A percentile compares a stretch with the other conserved stretches of the same genome.
Evolutionary conservation across 1,139 yeast genomes (phyloP).

Genomic region (Arxiozyma heterogenica): DNA sequence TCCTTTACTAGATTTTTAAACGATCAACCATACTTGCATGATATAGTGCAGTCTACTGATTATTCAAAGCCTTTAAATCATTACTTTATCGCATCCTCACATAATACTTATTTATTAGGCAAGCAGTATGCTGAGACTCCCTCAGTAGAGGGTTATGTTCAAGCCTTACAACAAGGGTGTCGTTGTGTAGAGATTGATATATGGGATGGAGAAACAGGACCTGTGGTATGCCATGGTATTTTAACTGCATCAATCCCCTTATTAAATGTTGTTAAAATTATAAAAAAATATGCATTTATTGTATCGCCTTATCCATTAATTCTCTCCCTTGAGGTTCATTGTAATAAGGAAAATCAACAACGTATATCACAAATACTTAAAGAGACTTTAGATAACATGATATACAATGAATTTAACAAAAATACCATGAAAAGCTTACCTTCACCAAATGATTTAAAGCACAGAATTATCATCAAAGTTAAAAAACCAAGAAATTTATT

Average conservation of each 20-base stretch:
- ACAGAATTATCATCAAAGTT: slow-evolving; percentile 66
- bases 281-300: slow-evolving; percentile 77
- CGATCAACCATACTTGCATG: slow-evolving; percentile 35
- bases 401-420: slow-evolving; percentile 27
- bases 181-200: slow-evolving; percentile 88
- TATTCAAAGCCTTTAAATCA: slow-evolving; percentile 67
- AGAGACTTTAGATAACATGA: slow-evolving; percentile 49
- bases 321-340: slow-evolving; percentile 78
- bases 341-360: slow-evolving; percentile 56
- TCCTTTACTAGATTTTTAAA: slow-evolving; percentile 34
- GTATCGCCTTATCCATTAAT: slow-evolving; percentile 78
- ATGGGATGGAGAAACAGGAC: slow-evolving; percentile 83
- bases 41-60: slow-evolving; percentile 45
- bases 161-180: slow-evolving; percentile 84
- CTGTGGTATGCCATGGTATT: slow-evolving; percentile 87
- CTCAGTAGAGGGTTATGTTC: slow-evolving; percentile 83
- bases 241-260: slow-evolving; percentile 69
- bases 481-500: slow-evolving; percentile 40
- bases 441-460: slow-evolving; percentile 61
- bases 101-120: slow-evolving; percentile 84
- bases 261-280: slow-evolving; percentile 57
- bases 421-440: slow-evolving; percentile 39
- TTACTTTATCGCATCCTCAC: slow-evolving; percentile 86
- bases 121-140: slow-evolving; percentile 89
- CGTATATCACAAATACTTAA: slow-evolving; percentile 45